Conservation (phyloP, 1,284 basidiomycete species). For the Marasmius sp. region DNA sequence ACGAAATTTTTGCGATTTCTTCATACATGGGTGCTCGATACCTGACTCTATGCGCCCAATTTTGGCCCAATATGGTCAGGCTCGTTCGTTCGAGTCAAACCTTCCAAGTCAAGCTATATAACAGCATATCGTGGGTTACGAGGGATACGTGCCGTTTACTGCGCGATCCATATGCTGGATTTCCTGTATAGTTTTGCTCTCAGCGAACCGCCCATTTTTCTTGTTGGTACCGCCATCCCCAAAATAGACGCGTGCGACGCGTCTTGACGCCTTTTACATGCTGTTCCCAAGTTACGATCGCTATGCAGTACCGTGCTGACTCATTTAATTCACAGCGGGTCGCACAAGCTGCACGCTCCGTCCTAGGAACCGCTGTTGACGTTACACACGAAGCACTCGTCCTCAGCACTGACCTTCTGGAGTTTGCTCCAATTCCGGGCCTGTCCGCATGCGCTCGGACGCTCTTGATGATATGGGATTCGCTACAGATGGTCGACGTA, state of each 20-base stretch:
- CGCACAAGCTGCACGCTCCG: constrained; percentile 41
- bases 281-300: neutral
- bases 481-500: constrained; percentile 61
- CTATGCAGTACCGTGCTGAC: neutral
- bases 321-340: constrained; percentile 35
- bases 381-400: constrained; percentile 49
- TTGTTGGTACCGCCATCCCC: neutral
- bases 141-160: too few species aligned
- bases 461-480: constrained; percentile 62
- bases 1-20: too few species aligned
- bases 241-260: too few species aligned
- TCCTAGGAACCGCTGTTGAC: constrained; percentile 42
- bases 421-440: constrained; percentile 56
- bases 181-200: neutral
- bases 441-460: constrained; percentile 50
- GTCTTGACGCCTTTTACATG: neutral
- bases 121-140: too few species aligned
- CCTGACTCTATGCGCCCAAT: too few species aligned
- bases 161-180: too few species aligned
- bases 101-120: too few species aligned
- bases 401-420: constrained; percentile 47
- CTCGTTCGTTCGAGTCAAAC: too few species aligned
- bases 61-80: too few species aligned
- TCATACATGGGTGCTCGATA: too few species aligned
- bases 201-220: neutral